phyloP scores from a whole-genome alignment of 768 basidiomycete species.

The Tulasnella sp. region DNA sequence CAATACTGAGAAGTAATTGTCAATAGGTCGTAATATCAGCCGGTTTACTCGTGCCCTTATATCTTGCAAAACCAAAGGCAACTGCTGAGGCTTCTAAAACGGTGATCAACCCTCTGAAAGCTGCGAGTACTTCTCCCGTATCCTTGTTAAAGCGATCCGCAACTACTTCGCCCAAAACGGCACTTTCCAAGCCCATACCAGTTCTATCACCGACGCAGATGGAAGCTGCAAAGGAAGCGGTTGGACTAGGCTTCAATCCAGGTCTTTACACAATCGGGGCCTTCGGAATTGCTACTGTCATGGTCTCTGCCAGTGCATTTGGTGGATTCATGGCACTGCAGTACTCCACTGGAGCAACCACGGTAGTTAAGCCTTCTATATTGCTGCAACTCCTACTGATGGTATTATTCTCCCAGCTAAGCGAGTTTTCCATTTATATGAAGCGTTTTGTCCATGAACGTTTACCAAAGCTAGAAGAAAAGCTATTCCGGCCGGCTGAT shows the following conservation, averaged over 20 bases:
- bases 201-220: no score
- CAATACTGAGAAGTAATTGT: no score
- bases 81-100: no score
- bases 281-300: conserved; percentile 1
- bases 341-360: background rate
- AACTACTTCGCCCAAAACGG: no score
- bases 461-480: background rate
- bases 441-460: background rate
- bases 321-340: background rate
- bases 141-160: no score
- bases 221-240: background rate
- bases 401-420: background rate
- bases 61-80: no score
- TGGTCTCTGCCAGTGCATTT: conserved; percentile 1
- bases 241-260: conserved; percentile 8
- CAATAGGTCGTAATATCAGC: conserved; percentile 5
- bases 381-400: background rate
- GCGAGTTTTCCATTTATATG: background rate
- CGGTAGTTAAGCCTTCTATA: background rate
- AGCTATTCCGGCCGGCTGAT: background rate
- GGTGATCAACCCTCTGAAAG: no score
- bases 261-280: background rate
- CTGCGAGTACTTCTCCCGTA: no score
- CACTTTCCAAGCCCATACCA: no score
- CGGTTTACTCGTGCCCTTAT: conserved; percentile 8